Evolutionary conservation across 495 filamentous ascomycete genomes (phyloP).

Genomic region (Mytilinidion resinicola): DNA sequence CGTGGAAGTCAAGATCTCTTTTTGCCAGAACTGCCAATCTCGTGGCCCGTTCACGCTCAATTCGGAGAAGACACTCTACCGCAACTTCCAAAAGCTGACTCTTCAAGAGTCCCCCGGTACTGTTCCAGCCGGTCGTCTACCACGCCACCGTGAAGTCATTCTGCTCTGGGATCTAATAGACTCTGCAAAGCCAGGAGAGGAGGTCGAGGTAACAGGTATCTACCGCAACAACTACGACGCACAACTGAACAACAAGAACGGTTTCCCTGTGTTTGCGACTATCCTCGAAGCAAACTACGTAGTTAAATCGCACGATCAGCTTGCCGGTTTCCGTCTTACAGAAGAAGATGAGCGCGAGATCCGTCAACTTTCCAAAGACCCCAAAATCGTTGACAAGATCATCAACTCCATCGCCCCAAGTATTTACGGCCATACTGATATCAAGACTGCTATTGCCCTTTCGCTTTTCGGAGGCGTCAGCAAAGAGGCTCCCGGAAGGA

Average conservation of each 20-base stretch:
- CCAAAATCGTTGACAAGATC: slow-evolving; percentile 90
- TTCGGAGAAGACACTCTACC: slow-evolving; percentile 97
- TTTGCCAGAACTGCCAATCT: slow-evolving; percentile 96
- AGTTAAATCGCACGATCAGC: slow-evolving; percentile 94
- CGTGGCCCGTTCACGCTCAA: slow-evolving; percentile 93
- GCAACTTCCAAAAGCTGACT: slow-evolving; percentile 97
- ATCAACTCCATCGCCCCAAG: slow-evolving; percentile 90
- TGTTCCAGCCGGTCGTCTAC: slow-evolving; percentile 91
- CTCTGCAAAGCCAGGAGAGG: slow-evolving; percentile 92
- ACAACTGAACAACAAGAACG: slow-evolving; percentile 96
- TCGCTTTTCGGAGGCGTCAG: slow-evolving; percentile 93
- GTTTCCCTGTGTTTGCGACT: slow-evolving; percentile 97
- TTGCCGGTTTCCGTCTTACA: slow-evolving; percentile 92
- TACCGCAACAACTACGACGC: slow-evolving; percentile 99
- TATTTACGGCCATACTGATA: slow-evolving; percentile 95
- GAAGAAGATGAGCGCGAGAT: slow-evolving; percentile 95
- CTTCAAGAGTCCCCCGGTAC: slow-evolving; percentile 97
- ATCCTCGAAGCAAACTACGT: slow-evolving; percentile 97
- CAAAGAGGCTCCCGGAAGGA: slow-evolving; percentile 82
- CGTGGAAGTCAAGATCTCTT: slow-evolving; percentile 90
- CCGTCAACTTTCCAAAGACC: slow-evolving; percentile 76
- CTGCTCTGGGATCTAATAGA: slow-evolving; percentile 97
- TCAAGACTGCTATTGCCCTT: slow-evolving; percentile 94
- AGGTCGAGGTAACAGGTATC: slow-evolving; percentile 93
- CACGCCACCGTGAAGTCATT: slow-evolving; percentile 90